Evolutionary conservation across 2,329 filamentous ascomycete species (phyloP), one percentile per base, ranked within the genome.

Genomic region (Ceratocystis cubensis): DNA sequence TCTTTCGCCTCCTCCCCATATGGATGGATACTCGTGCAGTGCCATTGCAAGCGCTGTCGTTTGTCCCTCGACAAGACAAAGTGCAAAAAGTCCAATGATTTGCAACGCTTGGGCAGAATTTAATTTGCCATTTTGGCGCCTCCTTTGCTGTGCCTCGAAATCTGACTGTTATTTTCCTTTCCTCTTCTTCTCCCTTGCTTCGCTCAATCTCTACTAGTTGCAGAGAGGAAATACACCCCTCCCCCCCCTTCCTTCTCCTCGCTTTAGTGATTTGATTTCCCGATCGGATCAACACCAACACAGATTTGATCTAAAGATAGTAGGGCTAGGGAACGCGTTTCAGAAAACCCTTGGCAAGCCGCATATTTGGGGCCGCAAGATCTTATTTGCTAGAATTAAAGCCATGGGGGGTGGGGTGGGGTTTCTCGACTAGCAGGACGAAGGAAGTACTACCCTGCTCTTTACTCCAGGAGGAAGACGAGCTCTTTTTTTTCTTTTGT

Each of bases 261-360:
- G 13, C 20, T n/a, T 28, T 25, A 22, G 15, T 17, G 53, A 28
- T 17, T 57, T 57, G 53, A 57, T 57, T 57, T 57, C 53, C 22
- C 53, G 53, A 57, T 57, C 53, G 53, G 53, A 57, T 57, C 53
- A 57, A n/a, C 53, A 17, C 25, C 53, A 33, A n/a, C 25, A 17
- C 15, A 57, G 53, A 57, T 57, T 57, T 28, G 53, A 33, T 57
- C 53, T 57, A 57, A 57, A 57, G 25, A 57, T 57, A 57, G 53
- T 57, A 57, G 53, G 25, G 53, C 53, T 57, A 25, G 53, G 53
- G 53, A 57, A 57, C 22, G 22, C 17, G 53, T 57, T 57, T 57
- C 53, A 57, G 53, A 57, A 28, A 56, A 4, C 53, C 53, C 53
- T 57, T 30, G 53, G 20, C 53, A 57, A 33, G 53, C 53, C 53